Base-by-base conservation (phyloP, 1,284 basidiomycete species). In the Malassezia furfur region DNA sequence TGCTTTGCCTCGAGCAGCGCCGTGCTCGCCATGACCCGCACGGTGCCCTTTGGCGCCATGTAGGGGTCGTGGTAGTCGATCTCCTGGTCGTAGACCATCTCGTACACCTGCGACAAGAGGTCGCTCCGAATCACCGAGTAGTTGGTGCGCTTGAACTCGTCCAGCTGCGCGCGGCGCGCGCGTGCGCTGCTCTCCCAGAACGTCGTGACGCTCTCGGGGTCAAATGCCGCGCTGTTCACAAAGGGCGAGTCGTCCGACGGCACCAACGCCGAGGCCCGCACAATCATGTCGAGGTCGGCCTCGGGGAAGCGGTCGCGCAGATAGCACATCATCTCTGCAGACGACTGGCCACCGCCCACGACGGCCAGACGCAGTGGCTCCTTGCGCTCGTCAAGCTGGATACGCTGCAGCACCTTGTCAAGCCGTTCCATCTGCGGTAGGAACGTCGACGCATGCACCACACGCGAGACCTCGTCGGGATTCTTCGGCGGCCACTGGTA, bases 231-330 rank as follows among this genome's bases (percentile, higher is more conserved):
- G 28, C 65, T 62, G 53, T 74, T 74, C 56, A 74, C 59, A 38
- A 74, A 73, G 7, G 67, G 61, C 22, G 68, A 70, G 48, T 73
- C 70, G 59, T 74, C 72, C 6, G 66, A 68, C 1, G 72, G 72
- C 12, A 68, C 68, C 11, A 74, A 54, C 0, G 70, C 69, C 0
- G 67, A 65, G 1, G 70, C 66, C 12, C 72, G 67, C 60, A 72
- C 67, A 48, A 74, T 60, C 62, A 73, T 64, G 22, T 63, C 62
- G 39, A 74, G 57, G 4, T 66, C 59, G 11, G 72, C 70, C 30
- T 61, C 52, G 8, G 72, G 70, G 62, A 67, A 74, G 36, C 61
- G 65, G 37, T 52, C 39, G 59, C 66, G 66, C 22, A 74, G 62
- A 55, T 74, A 69, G 53, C 69, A 58, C 28, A 65, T 25, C 58